Conservation (phyloP, 805 yeast species). For the Candida coleopterorum region DNA sequence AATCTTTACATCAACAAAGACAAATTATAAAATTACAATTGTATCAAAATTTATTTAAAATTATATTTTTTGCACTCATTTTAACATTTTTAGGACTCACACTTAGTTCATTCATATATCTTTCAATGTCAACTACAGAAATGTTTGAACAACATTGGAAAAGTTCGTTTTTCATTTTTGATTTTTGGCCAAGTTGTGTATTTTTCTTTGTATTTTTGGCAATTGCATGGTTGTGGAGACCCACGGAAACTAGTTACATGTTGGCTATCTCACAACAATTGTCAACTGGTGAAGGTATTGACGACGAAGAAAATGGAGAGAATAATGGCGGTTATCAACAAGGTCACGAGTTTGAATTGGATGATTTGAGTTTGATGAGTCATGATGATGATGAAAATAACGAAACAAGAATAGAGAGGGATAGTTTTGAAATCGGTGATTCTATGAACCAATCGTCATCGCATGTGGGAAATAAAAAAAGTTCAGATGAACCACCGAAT, state of each 20-base stretch:
- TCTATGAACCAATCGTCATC: too few relatives aligned
- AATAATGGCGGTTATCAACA: constrained; percentile 21
- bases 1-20: constrained; percentile 65
- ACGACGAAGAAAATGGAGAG: constrained; percentile 33
- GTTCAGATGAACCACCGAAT: constrained; percentile 25
- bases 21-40: constrained; percentile 87
- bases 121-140: constrained; percentile 71
- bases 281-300: constrained; percentile 59
- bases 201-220: constrained; percentile 81
- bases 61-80: constrained; percentile 68
- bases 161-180: constrained; percentile 78
- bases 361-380: constrained; percentile 51
- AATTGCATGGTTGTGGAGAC: constrained; percentile 93
- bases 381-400: constrained; percentile 37
- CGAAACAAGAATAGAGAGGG: constrained; percentile 17
- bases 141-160: constrained; percentile 89
- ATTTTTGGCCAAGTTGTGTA: constrained; percentile 92
- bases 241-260: constrained; percentile 91
- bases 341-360: constrained; percentile 58
- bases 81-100: constrained; percentile 67
- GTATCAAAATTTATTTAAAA: constrained; percentile 73
- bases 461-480: constrained; percentile 6
- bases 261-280: constrained; percentile 92
- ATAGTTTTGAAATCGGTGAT: constrained; percentile 35
- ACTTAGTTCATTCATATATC: constrained; percentile 61